Percentiles rank a stretch among this genome's conserved stretches.
phyloP scores from a whole-genome alignment of 1,284 basidiomycete species.

The Cryptococcus hybrid region DNA sequence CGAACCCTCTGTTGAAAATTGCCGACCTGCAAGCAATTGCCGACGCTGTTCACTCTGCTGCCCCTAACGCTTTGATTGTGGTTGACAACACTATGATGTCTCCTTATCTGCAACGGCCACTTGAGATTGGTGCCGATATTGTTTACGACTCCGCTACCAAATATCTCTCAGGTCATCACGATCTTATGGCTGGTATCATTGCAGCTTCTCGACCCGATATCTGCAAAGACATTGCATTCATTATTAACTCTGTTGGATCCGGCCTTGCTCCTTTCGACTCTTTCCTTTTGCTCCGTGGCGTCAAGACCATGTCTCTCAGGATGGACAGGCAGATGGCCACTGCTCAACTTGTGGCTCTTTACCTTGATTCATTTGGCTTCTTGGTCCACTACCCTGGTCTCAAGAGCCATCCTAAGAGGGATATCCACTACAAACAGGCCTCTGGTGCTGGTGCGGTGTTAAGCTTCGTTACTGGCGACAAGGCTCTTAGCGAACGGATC shows the following conservation, averaged over 20 bases:
- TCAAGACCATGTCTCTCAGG: slow-evolving; percentile 94
- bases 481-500: slow-evolving; percentile 84
- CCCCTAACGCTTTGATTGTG: slow-evolving; percentile 79
- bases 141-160: slow-evolving; percentile 99
- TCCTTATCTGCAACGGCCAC: slow-evolving; percentile 92
- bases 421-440: slow-evolving; percentile 83
- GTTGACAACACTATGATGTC: slow-evolving; percentile 99
- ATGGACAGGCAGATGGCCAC: slow-evolving; percentile 93
- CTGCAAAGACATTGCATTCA: slow-evolving; percentile 84
- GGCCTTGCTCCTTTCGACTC: slow-evolving; percentile 93
- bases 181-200: slow-evolving; percentile 96
- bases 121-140: slow-evolving; percentile 94
- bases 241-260: slow-evolving; percentile 97
- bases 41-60: slow-evolving; percentile 72
- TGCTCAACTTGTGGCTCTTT: slow-evolving; percentile 79
- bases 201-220: slow-evolving; percentile 89
- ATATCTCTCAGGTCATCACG: slow-evolving; percentile 97
- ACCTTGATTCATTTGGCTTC: slow-evolving; percentile 85
- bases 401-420: slow-evolving; percentile 74
- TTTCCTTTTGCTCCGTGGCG: slow-evolving; percentile 91
- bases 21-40: slow-evolving; percentile 83
- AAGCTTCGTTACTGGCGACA: slow-evolving; percentile 92
- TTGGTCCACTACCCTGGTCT: slow-evolving; percentile 93
- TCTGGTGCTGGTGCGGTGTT: slow-evolving; percentile 91
- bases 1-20: slow-evolving; percentile 96